Conservation (phyloP, 805 yeast genomes). For the Starmera quercuum region DNA sequence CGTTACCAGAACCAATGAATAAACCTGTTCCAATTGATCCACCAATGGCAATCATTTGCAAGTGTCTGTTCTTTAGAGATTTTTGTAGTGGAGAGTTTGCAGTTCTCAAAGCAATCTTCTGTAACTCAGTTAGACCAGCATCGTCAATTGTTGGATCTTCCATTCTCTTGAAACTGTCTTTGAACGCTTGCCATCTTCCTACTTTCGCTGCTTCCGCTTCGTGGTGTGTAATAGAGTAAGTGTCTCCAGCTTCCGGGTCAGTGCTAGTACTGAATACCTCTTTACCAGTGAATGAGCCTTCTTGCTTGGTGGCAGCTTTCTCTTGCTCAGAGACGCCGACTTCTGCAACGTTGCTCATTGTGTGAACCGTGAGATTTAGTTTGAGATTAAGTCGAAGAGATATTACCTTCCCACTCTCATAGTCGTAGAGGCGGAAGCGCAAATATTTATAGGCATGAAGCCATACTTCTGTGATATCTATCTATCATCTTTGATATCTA, state of each 20-base stretch:
- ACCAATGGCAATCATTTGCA: conserved; percentile 72
- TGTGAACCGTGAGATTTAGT: too few relatives aligned
- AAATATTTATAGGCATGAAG: too few relatives aligned
- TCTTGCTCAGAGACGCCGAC: too few relatives aligned
- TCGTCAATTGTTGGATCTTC: conserved; percentile 20
- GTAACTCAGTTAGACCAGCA: conserved; percentile 32
- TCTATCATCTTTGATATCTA: too few relatives aligned
- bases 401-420: too few relatives aligned
- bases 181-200: conserved; percentile 12
- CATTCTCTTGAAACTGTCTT: conserved; percentile 14
- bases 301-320: too few relatives aligned
- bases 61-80: conserved; percentile 50
- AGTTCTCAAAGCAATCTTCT: conserved; percentile 40
- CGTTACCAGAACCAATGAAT: conserved; percentile 63
- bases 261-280: not conserved
- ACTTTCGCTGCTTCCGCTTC: not conserved
- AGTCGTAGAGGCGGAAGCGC: too few relatives aligned
- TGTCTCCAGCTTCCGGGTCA: conserved; percentile 2
- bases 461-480: too few relatives aligned
- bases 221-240: not conserved
- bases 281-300: not conserved
- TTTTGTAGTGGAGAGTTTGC: conserved; percentile 31
- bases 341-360: too few relatives aligned
- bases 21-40: conserved; percentile 76
- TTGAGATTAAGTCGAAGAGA: too few relatives aligned